Base-by-base conservation (phyloP, 495 filamentous ascomycete species). In the Talaromyces thailandensis region DNA sequence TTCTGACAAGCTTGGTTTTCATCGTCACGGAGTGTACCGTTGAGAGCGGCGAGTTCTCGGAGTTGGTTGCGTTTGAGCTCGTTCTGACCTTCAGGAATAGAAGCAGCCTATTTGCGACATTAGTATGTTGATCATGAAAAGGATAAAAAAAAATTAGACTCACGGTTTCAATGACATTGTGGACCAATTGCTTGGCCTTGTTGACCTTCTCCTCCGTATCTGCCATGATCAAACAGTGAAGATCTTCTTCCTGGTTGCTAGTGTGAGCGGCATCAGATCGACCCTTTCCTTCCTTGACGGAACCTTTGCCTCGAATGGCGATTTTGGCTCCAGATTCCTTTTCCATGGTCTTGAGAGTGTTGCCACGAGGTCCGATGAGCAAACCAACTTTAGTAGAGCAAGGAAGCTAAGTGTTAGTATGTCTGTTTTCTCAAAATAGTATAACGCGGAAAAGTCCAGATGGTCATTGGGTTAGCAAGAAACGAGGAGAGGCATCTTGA, bases 1-100 rank as follows among this genome's bases (percentile, higher is more conserved):
- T 99, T 99, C 78, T 98, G 95, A 79, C 95, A 99, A 63, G 94
- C 93, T 73, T 98, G 94, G 76, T 98, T 98, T 74, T 98, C 94
- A 68, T 98, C 94, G 69, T 98, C 94, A 75, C 94, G 92, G 25
- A 98, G 86, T 37, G 94, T 98, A 81, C 94, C 94, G 82, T 98
- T 98, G 65, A 98, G 85, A 16, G 94, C 93, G 48, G 94, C 94
- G 60, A 98, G 87, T 73, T 97, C 92, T 71, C 94, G 92, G 63
- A 98, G 90, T 75, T 98, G 94, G 75, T 97, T 96, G 45, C 94
- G 87, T 81, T 98, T 98, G 68, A 98, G 88, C 71, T 96, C 91
- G 67, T 98, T 98, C 70, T 98, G 92, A 51, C 94, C 93, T 75
- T 98, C 94, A 14, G 94, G 94, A 65, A 98, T 98, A 4, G 94